Evolutionary conservation across 305 asterid genomes (phyloP).

Genomic region (Ilex paraguariensis): DNA sequence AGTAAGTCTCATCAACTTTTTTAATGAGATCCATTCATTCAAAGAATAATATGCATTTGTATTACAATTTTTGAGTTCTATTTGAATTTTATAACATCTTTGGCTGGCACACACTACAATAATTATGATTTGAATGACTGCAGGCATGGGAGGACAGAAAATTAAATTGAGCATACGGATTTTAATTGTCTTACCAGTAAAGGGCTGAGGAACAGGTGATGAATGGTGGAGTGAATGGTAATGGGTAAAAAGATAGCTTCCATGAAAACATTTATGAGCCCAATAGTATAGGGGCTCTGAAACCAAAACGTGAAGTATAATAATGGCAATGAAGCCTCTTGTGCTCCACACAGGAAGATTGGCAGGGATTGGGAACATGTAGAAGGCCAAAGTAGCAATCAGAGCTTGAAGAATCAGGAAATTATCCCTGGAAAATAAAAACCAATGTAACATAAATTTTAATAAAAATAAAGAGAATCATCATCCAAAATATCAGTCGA

Average conservation of each 20-base stretch:
- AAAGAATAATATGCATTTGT: no score
- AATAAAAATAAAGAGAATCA: no score
- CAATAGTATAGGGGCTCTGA: constrained; percentile 81
- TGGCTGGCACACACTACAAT: neutral
- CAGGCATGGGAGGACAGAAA: neutral
- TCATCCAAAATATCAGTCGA: no score
- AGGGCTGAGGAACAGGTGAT: constrained; percentile 69
- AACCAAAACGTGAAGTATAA: constrained; percentile 45
- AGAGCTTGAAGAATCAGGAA: constrained; percentile 70
- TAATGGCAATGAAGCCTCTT: constrained; percentile 45
- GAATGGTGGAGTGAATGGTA: constrained; percentile 86
- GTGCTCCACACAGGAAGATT: constrained; percentile 50
- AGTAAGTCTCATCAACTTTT: no score
- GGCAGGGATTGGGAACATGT: constrained; percentile 30
- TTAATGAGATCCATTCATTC: no score
- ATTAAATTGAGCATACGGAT: neutral
- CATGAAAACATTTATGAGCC: constrained; percentile 66
- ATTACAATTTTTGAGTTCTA: no score
- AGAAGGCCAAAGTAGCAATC: constrained; percentile 37
- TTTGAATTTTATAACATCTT: no score
- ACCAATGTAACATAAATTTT: neutral
- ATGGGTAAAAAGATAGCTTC: constrained; percentile 42
- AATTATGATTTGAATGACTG: neutral
- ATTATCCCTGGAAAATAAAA: constrained; percentile 57
- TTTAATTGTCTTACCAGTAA: constrained; percentile 49